phyloP scores from a whole-genome alignment of 2,329 filamentous ascomycete species.

The Venturia oleaginea region DNA sequence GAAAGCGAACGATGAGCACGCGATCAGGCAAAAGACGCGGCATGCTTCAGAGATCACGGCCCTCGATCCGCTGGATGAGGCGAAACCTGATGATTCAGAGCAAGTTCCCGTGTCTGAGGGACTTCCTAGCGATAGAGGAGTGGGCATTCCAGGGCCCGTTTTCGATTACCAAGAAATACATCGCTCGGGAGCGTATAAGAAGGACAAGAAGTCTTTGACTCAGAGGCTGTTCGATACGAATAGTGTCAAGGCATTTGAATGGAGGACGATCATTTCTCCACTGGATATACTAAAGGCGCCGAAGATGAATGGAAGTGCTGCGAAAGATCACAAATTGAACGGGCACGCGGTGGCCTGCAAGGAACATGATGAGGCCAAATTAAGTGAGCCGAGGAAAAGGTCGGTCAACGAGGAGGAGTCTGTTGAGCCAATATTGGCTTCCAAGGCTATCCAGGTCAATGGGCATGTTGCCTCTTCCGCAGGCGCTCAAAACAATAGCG shows the following conservation, averaged over 20 bases:
- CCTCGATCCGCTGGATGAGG: neutral
- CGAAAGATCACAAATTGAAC: neutral
- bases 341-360: neutral
- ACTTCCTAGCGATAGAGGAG: neutral
- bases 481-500: neutral
- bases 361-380: neutral
- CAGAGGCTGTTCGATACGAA: constrained; percentile 44
- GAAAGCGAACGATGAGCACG: neutral
- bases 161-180: neutral
- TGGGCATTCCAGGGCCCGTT: neutral
- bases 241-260: neutral
- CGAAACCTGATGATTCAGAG: neutral
- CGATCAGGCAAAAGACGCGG: neutral
- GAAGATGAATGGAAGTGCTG: neutral
- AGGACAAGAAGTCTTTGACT: constrained; percentile 53
- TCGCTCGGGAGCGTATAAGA: constrained; percentile 22
- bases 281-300: neutral
- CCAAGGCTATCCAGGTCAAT: neutral
- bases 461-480: neutral
- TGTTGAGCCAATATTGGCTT: neutral
- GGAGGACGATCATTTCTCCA: neutral
- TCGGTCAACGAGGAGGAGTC: neutral
- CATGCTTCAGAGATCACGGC: neutral
- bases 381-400: neutral
- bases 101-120: neutral